phyloP scores from a whole-genome alignment of 345 rosid species.

The sweet orange (Citrus sinensis) region DNA sequence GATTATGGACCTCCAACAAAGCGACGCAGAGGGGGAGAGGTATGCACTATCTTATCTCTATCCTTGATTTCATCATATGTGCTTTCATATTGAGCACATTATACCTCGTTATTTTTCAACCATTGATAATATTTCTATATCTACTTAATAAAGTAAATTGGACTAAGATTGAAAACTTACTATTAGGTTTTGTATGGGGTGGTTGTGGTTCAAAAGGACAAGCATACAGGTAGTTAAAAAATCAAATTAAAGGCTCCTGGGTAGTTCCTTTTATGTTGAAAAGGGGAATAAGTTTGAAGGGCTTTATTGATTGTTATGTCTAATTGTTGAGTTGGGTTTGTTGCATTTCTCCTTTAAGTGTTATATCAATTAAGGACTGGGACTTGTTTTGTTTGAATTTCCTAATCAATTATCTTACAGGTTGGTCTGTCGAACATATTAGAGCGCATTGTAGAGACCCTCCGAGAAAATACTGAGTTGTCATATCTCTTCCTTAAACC shows the following conservation, averaged over 20 bases:
- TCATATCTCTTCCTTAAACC: slow-evolving; percentile 90
- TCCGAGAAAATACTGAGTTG: slow-evolving; percentile 51
- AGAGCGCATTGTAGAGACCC: slow-evolving; percentile 71
- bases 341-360: too few relatives aligned
- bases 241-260: neutral
- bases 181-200: neutral
- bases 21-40: slow-evolving; percentile 96
- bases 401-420: slow-evolving; percentile 28
- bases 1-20: slow-evolving; percentile 67
- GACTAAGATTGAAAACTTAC: neutral
- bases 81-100: neutral
- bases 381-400: neutral
- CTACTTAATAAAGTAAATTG: neutral
- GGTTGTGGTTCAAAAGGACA: neutral
- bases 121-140: neutral
- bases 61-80: neutral
- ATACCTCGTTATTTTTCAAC: neutral
- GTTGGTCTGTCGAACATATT: slow-evolving; percentile 83
- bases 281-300: neutral
- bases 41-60: slow-evolving; percentile 27
- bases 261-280: neutral
- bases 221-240: neutral
- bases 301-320: neutral
- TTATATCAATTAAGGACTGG: neutral
- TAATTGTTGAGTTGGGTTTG: neutral